phyloP scores from a whole-genome alignment of 2,329 filamentous ascomycete genomes.

The Fusarium drepaniforme region DNA sequence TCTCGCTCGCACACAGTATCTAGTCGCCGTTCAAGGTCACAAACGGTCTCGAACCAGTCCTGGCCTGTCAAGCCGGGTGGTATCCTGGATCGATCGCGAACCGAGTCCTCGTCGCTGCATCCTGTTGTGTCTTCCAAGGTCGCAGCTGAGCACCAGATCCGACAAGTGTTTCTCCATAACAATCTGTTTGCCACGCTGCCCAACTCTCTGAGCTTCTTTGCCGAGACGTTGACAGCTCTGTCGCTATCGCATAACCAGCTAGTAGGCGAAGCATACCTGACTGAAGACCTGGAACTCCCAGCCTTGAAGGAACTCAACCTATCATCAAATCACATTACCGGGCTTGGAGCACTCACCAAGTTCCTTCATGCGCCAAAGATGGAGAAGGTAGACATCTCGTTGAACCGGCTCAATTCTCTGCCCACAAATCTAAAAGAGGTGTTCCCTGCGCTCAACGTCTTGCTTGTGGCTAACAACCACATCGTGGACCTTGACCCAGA shows the following conservation, averaged over 20 bases:
- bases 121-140: conserved; percentile 68
- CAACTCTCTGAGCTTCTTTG: conserved; percentile 76
- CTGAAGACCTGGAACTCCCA: conserved; percentile 75
- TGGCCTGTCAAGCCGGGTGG: conserved; percentile 71
- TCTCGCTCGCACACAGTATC: conserved; percentile 62
- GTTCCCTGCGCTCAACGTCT: conserved; percentile 78
- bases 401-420: conserved; percentile 82
- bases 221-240: conserved; percentile 76
- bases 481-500: conserved; percentile 80
- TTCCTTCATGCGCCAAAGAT: conserved; percentile 80
- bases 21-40: conserved; percentile 58
- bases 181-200: conserved; percentile 82
- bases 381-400: conserved; percentile 82
- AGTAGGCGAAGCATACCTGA: conserved; percentile 73
- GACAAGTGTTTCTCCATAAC: conserved; percentile 77
- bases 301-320: conserved; percentile 83
- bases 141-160: conserved; percentile 64
- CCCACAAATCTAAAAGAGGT: conserved; percentile 71
- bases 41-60: conserved; percentile 58
- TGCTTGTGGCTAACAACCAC: conserved; percentile 85
- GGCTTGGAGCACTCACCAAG: conserved; percentile 73
- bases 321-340: conserved; percentile 78
- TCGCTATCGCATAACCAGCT: conserved; percentile 83
- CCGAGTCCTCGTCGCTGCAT: conserved; percentile 71
- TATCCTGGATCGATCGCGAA: conserved; percentile 77